phyloP scores from a whole-genome alignment of 2,329 filamentous ascomycete genomes.

The Ascochyta lentis region DNA sequence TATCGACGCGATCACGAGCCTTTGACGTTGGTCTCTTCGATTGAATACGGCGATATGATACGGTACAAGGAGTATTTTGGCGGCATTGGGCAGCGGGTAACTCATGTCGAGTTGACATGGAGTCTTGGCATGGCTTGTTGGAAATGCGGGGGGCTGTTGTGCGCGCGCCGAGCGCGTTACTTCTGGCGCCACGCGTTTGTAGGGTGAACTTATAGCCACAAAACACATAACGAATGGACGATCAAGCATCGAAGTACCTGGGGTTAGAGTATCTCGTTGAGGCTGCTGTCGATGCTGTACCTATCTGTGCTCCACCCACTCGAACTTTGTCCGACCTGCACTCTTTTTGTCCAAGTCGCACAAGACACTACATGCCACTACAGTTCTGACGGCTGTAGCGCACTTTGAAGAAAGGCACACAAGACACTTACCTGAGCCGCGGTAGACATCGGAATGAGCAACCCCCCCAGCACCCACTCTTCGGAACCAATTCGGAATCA shows the following conservation, averaged over 20 bases:
- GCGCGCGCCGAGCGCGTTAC: conserved; percentile 23
- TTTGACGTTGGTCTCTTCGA: conserved; percentile 21
- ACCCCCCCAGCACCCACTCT: not conserved
- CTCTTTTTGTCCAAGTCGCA: not conserved
- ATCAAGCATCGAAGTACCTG: not conserved
- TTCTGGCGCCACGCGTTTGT: conserved; percentile 11
- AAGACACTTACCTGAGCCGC: not conserved
- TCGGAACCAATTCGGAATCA: not conserved
- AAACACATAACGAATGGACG: conserved; percentile 18
- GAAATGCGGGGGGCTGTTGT: conserved; percentile 22
- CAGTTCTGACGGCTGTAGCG: not conserved
- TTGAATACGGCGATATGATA: conserved; percentile 14
- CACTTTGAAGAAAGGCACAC: not conserved
- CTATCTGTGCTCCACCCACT: too few relatives aligned
- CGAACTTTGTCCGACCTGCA: too few relatives aligned
- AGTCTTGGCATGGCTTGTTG: conserved; percentile 37
- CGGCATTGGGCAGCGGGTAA: conserved; percentile 36
- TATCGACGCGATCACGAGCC: conserved; percentile 29
- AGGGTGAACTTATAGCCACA: conserved; percentile 23
- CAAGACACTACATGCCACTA: not conserved
- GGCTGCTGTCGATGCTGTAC: too few relatives aligned
- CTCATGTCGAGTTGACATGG: conserved; percentile 25
- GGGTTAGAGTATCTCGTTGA: not conserved
- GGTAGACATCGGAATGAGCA: not conserved
- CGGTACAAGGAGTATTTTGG: conserved; percentile 25